A percentile compares a stretch with the other conserved stretches of the same genome.
These are phyloP conservation scores for Amoebophrya sp. DNA, from an alignment of 169 alveolate species.

Conservation along the genomic window DNA sequence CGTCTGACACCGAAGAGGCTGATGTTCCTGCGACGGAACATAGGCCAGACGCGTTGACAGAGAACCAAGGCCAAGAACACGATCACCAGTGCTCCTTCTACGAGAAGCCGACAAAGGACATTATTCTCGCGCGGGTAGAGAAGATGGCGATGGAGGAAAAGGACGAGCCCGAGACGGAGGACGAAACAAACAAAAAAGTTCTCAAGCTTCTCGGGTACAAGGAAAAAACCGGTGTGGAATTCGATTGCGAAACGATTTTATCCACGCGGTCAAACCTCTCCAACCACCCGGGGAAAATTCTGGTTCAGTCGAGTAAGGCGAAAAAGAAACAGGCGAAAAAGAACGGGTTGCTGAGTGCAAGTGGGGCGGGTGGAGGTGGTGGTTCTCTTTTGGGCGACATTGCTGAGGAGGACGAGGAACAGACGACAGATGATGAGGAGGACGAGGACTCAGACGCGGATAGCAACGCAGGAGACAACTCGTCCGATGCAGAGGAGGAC, in stretches of 20 bases:
- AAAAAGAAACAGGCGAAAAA: neutral
- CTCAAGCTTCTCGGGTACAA: neutral
- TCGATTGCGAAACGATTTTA: slow-evolving; percentile 14
- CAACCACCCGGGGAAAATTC: neutral
- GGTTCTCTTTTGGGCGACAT: neutral
- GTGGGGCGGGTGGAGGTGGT: neutral
- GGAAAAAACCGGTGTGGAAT: neutral
- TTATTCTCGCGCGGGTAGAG: neutral
- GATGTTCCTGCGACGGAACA: neutral
- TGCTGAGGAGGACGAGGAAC: neutral
- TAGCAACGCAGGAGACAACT: neutral
- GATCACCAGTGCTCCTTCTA: no score
- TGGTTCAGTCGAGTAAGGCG: neutral
- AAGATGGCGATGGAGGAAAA: neutral
- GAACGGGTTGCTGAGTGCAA: neutral
- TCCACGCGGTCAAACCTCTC: neutral
- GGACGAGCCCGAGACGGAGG: neutral
- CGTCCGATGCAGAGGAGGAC: neutral
- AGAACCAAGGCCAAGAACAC: no score
- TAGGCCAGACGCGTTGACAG: no score
- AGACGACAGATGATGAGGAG: neutral
- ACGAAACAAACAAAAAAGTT: neutral
- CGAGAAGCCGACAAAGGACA: no score
- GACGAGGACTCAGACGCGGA: neutral
- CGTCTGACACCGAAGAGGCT: neutral